Evolutionary conservation across 2,329 filamentous ascomycete genomes (phyloP).

Genomic region (Esteya vermicola): DNA sequence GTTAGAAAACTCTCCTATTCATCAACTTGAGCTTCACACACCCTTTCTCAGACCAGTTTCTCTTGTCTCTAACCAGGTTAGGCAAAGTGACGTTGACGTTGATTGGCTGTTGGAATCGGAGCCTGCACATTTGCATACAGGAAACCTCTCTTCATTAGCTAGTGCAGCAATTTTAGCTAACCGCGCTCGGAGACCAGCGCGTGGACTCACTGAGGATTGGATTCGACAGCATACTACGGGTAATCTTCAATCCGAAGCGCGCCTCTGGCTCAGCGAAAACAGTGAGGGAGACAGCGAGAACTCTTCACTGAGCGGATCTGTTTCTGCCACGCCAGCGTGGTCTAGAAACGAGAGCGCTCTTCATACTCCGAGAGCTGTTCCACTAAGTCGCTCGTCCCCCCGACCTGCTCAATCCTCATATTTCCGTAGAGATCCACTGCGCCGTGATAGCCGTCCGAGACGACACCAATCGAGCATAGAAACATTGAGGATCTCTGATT

Average conservation of each 20-base stretch:
- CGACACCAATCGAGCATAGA: constrained; percentile 35
- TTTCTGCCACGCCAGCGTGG: constrained; percentile 32
- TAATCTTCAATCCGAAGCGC: constrained; percentile 53
- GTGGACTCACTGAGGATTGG: constrained; percentile 69
- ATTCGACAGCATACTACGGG: constrained; percentile 71
- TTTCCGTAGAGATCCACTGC: not conserved
- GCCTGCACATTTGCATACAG: not conserved
- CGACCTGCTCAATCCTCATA: not conserved
- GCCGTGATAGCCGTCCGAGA: not conserved
- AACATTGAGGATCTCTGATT: constrained; percentile 30
- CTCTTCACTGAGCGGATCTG: constrained; percentile 58
- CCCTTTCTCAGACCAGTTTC: constrained; percentile 47
- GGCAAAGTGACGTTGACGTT: constrained; percentile 20
- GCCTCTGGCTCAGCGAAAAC: constrained; percentile 77
- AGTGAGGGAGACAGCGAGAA: constrained; percentile 57
- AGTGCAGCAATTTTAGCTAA: constrained; percentile 50
- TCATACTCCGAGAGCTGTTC: constrained; percentile 5
- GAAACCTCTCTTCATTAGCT: constrained; percentile 19
- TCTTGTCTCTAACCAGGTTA: constrained; percentile 20
- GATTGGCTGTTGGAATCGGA: constrained; percentile 4
- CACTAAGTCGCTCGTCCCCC: not conserved
- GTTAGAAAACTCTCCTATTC: constrained; percentile 46
- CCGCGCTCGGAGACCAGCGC: constrained; percentile 41
- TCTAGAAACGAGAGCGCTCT: constrained; percentile 21
- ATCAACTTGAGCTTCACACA: constrained; percentile 46